These are phyloP conservation scores for Neostapfia colusana DNA, from an alignment of 176 grass and related monocot genomes.

Conservation along the genomic window DNA sequence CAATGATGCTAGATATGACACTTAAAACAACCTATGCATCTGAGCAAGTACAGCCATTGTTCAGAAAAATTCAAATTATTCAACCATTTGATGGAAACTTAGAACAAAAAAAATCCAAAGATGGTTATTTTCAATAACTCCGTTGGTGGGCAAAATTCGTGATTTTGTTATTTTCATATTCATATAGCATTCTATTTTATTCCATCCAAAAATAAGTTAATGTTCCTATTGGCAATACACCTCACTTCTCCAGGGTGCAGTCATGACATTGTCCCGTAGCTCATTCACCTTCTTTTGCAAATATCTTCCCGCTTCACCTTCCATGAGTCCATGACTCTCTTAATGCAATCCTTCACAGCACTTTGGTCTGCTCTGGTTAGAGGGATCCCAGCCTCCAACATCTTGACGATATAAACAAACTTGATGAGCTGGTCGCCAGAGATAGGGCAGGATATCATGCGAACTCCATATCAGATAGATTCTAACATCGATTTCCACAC, in stretches of 20 bases:
- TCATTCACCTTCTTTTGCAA: slow-evolving; percentile 41
- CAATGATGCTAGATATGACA: too few relatives aligned
- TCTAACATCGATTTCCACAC: slow-evolving; percentile 79
- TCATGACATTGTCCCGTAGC: slow-evolving; percentile 43
- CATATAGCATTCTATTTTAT: not conserved
- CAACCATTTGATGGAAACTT: not conserved
- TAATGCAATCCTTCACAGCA: slow-evolving; percentile 40
- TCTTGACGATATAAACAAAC: slow-evolving; percentile 48
- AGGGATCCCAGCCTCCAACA: slow-evolving; percentile 52
- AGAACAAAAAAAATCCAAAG: not conserved
- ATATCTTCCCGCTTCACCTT: slow-evolving; percentile 43
- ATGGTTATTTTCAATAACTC: not conserved
- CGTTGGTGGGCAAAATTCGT: not conserved
- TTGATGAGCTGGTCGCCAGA: slow-evolving; percentile 71
- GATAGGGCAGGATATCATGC: slow-evolving; percentile 70
- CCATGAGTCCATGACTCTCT: slow-evolving; percentile 51
- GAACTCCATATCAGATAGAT: slow-evolving; percentile 47
- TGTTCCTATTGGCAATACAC: slow-evolving; percentile 28
- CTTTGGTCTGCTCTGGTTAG: not conserved
- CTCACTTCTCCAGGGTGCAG: slow-evolving; percentile 29
- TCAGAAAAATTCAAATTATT: not conserved
- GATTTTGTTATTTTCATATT: not conserved
- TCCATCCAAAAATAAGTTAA: slow-evolving; percentile 38
- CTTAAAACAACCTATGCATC: too few relatives aligned
- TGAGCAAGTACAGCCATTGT: too few relatives aligned